Percentiles rank a stretch among this genome's conserved stretches.
These are phyloP conservation scores for Chlorella sp. DNA, from an alignment of 139 green algal genomes.

Conservation along the genomic window DNA sequence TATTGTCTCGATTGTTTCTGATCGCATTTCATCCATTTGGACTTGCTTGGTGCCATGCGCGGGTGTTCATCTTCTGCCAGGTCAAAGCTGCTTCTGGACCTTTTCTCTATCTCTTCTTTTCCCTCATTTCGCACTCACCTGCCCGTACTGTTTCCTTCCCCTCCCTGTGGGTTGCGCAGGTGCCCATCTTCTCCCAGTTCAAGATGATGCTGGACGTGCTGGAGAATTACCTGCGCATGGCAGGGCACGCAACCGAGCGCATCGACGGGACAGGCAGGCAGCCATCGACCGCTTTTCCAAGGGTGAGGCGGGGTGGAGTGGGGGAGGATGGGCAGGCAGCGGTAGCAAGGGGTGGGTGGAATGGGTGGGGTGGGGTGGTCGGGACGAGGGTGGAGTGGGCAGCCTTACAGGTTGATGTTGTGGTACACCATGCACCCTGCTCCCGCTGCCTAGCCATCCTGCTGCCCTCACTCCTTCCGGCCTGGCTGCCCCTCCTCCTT, in stretches of 20 bases:
- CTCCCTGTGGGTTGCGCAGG: not conserved
- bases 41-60: no score
- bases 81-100: not conserved
- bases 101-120: not conserved
- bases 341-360: no score
- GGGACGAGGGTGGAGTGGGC: not conserved
- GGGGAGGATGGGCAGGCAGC: no score
- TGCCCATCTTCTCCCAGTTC: slow-evolving; percentile 72
- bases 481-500: not conserved
- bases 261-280: slow-evolving; percentile 90
- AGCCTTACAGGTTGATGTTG: no score
- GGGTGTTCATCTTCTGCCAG: slow-evolving; percentile 13
- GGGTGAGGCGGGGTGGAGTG: slow-evolving; percentile 20
- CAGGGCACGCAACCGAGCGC: slow-evolving; percentile 77
- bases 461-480: not conserved
- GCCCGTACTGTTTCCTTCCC: not conserved
- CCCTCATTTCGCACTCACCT: no score
- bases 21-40: no score
- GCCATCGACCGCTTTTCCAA: slow-evolving; percentile 90
- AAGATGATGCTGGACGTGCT: slow-evolving; percentile 92
- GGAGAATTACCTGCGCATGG: slow-evolving; percentile 77
- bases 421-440: not conserved
- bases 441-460: no score
- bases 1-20: no score
- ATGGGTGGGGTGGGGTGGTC: no score